Evolutionary conservation across 345 rosid species (phyloP).

Genomic region (Conringia planisiliqua): DNA sequence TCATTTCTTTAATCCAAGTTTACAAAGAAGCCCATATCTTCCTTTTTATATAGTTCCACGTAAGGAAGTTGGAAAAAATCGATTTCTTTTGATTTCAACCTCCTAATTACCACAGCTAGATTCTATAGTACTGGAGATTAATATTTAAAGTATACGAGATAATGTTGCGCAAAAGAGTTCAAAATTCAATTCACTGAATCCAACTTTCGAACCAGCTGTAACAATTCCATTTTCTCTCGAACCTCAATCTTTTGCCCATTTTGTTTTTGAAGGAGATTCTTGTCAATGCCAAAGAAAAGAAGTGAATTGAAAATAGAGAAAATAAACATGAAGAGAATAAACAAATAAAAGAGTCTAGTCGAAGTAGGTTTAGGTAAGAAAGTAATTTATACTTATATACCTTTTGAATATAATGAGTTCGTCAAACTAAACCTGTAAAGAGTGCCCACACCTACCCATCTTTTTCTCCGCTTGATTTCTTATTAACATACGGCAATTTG

Average conservation of each 20-base stretch:
- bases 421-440: constrained; percentile 26
- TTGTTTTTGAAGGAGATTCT: not conserved
- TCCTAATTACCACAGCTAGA: not conserved
- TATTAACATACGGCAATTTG: constrained; percentile 1
- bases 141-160: not conserved
- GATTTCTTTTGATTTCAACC: not conserved
- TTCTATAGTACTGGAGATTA: not conserved
- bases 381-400: not conserved
- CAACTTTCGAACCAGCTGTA: not conserved
- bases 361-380: constrained; percentile 29
- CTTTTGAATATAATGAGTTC: constrained; percentile 26
- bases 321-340: constrained; percentile 33
- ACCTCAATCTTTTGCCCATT: not conserved
- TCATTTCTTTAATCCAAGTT: not conserved
- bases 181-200: not conserved
- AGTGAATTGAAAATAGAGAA: not conserved
- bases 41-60: not conserved
- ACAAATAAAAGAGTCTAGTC: not conserved
- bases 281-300: not conserved
- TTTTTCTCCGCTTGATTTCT: not conserved
- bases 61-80: not conserved
- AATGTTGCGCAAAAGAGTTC: not conserved
- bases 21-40: not conserved
- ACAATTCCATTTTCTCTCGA: not conserved
- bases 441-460: constrained; percentile 20